Evolutionary conservation across 805 yeast genomes (phyloP).

Genomic region (Candida maris): DNA sequence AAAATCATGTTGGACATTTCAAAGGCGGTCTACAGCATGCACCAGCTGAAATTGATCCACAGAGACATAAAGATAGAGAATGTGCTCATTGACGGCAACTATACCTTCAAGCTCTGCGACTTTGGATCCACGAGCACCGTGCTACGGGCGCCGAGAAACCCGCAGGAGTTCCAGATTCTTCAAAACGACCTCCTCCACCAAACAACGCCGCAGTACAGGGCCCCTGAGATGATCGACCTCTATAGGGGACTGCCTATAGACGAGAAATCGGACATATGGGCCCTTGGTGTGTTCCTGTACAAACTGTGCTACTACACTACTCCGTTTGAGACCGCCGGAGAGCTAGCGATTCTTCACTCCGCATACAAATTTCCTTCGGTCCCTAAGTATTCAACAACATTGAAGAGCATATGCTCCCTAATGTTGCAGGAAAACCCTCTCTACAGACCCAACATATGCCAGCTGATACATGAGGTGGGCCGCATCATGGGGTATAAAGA

Average conservation of each 20-base stretch:
- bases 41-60: slow-evolving; percentile 72
- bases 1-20: slow-evolving; percentile 81
- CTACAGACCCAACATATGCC: slow-evolving; percentile 82
- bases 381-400: slow-evolving; percentile 67
- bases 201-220: slow-evolving; percentile 81
- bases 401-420: slow-evolving; percentile 71
- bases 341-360: slow-evolving; percentile 82
- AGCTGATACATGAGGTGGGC: slow-evolving; percentile 63
- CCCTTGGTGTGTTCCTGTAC: slow-evolving; percentile 72
- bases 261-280: slow-evolving; percentile 86
- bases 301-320: slow-evolving; percentile 80
- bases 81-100: slow-evolving; percentile 57
- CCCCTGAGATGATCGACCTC: slow-evolving; percentile 82
- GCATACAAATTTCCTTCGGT: slow-evolving; percentile 68
- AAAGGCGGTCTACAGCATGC: slow-evolving; percentile 82
- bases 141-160: slow-evolving; percentile 56
- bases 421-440: slow-evolving; percentile 82
- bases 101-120: slow-evolving; percentile 70
- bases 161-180: slow-evolving; percentile 55
- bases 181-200: slow-evolving; percentile 71
- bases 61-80: slow-evolving; percentile 87
- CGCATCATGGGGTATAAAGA: slow-evolving; percentile 52
- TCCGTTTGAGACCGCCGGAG: slow-evolving; percentile 89
- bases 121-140: slow-evolving; percentile 76
- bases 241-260: slow-evolving; percentile 66